A percentile compares a stretch with the other conserved stretches of the same genome.
phyloP scores from a whole-genome alignment of 2,329 filamentous ascomycete species.

The Lecanicillium sp. region DNA sequence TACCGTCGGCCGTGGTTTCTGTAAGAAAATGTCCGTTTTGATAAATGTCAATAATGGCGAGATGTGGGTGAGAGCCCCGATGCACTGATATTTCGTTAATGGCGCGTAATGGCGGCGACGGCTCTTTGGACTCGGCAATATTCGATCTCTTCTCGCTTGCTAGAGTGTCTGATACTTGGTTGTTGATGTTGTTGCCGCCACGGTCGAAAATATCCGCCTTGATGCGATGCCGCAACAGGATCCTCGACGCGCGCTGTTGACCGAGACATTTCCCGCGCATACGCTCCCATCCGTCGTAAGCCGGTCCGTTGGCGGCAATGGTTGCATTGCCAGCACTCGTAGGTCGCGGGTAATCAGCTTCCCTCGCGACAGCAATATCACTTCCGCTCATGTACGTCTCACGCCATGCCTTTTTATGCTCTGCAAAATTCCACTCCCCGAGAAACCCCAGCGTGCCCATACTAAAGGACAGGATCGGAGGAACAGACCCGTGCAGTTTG shows the following conservation, averaged over 20 bases:
- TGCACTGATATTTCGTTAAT: constrained; percentile 96
- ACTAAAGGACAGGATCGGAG: constrained; percentile 87
- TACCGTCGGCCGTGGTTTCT: constrained; percentile 89
- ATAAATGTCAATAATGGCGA: constrained; percentile 86
- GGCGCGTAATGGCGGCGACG: constrained; percentile 49
- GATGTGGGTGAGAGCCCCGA: constrained; percentile 78
- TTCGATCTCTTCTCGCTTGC: constrained; percentile 36
- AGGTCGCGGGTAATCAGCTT: constrained; percentile 27
- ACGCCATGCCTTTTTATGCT: constrained; percentile 85
- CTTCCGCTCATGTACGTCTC: constrained; percentile 81
- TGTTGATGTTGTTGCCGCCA: constrained; percentile 52
- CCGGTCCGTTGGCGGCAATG: constrained; percentile 5
- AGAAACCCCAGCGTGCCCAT: constrained; percentile 95
- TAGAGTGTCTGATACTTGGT: constrained; percentile 35
- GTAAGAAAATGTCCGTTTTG: constrained; percentile 86
- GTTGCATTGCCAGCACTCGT: constrained; percentile 17
- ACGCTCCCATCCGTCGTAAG: constrained; percentile 53
- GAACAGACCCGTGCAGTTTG: constrained; percentile 71
- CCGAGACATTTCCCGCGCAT: constrained; percentile 78
- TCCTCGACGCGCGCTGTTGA: constrained; percentile 61
- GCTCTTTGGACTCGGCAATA: constrained; percentile 26
- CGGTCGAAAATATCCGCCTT: constrained; percentile 77
- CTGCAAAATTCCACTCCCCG: constrained; percentile 91
- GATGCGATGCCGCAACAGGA: constrained; percentile 78
- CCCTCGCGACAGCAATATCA: constrained; percentile 36